Evolutionary conservation across 225 moss, liverwort and hornwort genomes (phyloP).

Genomic region (Takakia lepidozioides): DNA sequence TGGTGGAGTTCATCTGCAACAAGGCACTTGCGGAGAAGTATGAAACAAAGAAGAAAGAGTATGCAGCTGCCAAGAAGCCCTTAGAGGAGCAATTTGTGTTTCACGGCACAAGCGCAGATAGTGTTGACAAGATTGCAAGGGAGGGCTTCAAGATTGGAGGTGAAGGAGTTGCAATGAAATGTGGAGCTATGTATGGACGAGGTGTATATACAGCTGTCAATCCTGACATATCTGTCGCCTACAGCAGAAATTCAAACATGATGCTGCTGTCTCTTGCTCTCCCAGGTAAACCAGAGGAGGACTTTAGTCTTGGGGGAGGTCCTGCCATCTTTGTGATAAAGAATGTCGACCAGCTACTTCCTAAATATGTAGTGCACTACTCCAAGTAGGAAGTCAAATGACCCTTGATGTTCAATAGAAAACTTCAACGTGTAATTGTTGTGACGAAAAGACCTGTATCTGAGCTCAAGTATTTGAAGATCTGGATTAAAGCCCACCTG

Average conservation of each 20-base stretch:
- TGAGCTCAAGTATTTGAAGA: too few species aligned
- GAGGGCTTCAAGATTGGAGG: conserved; percentile 48
- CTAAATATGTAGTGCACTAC: too few species aligned
- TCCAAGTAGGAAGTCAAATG: too few species aligned
- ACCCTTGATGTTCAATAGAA: too few species aligned
- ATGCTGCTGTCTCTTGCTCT: conserved; percentile 29
- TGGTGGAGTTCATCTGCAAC: conserved; percentile 17
- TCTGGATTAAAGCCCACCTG: too few species aligned
- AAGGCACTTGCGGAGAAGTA: conserved; percentile 2
- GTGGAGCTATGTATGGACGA: conserved; percentile 7
- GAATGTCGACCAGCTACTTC: conserved; percentile 7
- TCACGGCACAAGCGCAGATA: conserved; percentile 15
- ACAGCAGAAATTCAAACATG: conserved; percentile 7
- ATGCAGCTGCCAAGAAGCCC: too few species aligned
- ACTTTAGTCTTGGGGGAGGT: background rate
- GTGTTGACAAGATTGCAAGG: conserved; percentile 15
- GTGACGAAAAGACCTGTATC: too few species aligned
- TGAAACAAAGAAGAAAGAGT: conserved; percentile 7
- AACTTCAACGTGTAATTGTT: too few species aligned
- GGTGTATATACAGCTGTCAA: conserved; percentile 38
- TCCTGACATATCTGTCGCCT: conserved; percentile 20
- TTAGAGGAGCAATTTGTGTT: conserved; percentile 12
- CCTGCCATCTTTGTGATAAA: conserved; percentile 16
- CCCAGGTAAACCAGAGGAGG: background rate
- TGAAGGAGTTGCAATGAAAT: conserved; percentile 6